phyloP scores from a whole-genome alignment of 1,139 yeast genomes.

The Barnettozyma hawaiiensis region DNA sequence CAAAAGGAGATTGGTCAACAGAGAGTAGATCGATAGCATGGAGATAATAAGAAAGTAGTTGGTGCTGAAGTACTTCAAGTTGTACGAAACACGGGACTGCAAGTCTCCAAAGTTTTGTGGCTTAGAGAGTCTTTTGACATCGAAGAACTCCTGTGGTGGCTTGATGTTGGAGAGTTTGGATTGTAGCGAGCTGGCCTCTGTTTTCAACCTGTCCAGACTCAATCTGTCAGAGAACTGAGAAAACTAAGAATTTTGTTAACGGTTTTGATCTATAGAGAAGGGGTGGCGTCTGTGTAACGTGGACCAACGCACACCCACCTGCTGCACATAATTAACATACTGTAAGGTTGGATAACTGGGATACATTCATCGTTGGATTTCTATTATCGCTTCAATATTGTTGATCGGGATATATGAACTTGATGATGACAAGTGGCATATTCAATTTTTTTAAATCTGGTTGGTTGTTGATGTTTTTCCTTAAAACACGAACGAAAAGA shows the following conservation, averaged over 20 bases:
- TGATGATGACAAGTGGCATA: background rate
- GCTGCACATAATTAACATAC: constrained; percentile 22
- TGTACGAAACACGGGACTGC: constrained; percentile 83
- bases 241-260: constrained; percentile 21
- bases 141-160: constrained; percentile 92
- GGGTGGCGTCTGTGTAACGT: too few relatives aligned
- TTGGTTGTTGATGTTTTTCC: too few relatives aligned
- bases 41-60: constrained; percentile 77
- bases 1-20: constrained; percentile 77
- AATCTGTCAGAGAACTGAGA: constrained; percentile 44
- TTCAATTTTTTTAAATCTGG: too few relatives aligned
- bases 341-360: constrained; percentile 20
- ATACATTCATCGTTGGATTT: constrained; percentile 10
- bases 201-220: constrained; percentile 45
- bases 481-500: too few relatives aligned
- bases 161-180: constrained; percentile 65
- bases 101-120: constrained; percentile 87
- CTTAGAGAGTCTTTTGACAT: constrained; percentile 80
- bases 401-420: background rate
- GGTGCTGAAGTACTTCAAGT: constrained; percentile 80
- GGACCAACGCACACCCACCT: too few relatives aligned
- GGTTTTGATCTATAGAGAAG: too few relatives aligned
- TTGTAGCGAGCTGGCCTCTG: constrained; percentile 45
- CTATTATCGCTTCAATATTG: background rate
- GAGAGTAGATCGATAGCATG: constrained; percentile 61